Base-by-base conservation (phyloP, 176 grass and related monocot species). In the Phragmites australis region DNA sequence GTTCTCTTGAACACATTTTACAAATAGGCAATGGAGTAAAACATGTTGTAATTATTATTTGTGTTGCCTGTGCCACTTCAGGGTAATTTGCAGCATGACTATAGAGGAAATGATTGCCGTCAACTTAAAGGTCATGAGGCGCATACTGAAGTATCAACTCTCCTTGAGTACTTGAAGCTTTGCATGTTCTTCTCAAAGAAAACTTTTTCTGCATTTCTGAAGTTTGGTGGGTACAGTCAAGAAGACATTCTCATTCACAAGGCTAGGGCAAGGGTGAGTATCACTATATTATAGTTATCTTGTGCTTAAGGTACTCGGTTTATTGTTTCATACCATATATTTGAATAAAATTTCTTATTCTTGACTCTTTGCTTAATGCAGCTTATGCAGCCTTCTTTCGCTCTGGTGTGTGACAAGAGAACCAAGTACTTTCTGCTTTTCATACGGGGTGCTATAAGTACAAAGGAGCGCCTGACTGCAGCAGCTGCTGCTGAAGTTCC, bases 111-210 rank as follows among this genome's bases (percentile, higher is more conserved):
- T 62, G 87, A 82, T 72, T 93, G 94, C 51, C 70, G 77, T 42
- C 86, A 87, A 83, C 89, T 97, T 29, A 93, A 91, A 88, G 91
- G 94, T 15, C 85, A 82, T 17, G 89, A 88, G 17, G 42, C 73
- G 10, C 32, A 83, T 70, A 59, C 65, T 68, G 91, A 97, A 86
- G 74, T 93, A 58, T 85, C 90, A 82, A 60, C 55, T 68, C 88
- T 93, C 14, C 81, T 97, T 74, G 88, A 83, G 40, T 65, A 89
- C 61, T 84, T 97, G 87, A 91, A 89, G 73, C 89, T 97, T 53
- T 97, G 94, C 80, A 85, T 91, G 82, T 93, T 85, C 83, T 97
- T 89, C 84, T 97, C 94, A 76, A 97, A 97, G 84, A 89, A 84
- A 81, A 69, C 74, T n/a, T 97, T 91, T 89, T 76, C 72, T 21